Evolutionary conservation across 2,329 filamentous ascomycete species (phyloP), one percentile per base, ranked within the genome.

Genomic region (Aaosphaeria arxii): DNA sequence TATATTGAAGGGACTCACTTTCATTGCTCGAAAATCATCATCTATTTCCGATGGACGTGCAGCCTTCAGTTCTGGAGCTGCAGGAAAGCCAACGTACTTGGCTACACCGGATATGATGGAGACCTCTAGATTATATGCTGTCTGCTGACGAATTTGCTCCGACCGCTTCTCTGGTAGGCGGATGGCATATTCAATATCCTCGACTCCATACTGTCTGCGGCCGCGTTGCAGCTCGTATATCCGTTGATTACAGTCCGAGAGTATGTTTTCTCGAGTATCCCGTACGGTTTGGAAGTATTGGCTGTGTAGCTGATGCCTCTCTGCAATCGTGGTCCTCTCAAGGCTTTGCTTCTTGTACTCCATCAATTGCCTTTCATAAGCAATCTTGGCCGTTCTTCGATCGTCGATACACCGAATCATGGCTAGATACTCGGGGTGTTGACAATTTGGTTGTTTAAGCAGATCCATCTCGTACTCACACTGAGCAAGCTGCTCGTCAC

Each of bases 61-160:
- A 39, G 88, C 81, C 49, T 78, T 78, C 71, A 99, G 86, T 32
- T 88, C 80, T 17, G 94, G 94, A n/a, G 91, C 94, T 31, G 92
- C 91, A 33, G 94, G 94, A 72, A 99, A 99, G 28, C 94, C 94
- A 62, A 95, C 86, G 67, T 96, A 91, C 72, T 96, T 97, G 33
- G 92, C 91, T 44, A 97, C 80, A 35, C 92, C 92, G 5, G 91
- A 86, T 48, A 99, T 75, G 30, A 96, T 84, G 0, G 91, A 95
- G 4, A 99, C 91, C 68, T 99, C 94, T 56, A 87, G 88, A 68
- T 96, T 97, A 74, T 97, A 97, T 42, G 91, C 88, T 43, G 91
- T 82, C 58, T 95, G 91, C 53, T 96, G 88, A 52, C 84, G 80
- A 51, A 95, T 81, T 62, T 92, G 89, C 61, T 91, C 86, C 30